Evolutionary conservation across 352 stramenopile genomes (phyloP).

Genomic region (Pythium folliculosum): DNA sequence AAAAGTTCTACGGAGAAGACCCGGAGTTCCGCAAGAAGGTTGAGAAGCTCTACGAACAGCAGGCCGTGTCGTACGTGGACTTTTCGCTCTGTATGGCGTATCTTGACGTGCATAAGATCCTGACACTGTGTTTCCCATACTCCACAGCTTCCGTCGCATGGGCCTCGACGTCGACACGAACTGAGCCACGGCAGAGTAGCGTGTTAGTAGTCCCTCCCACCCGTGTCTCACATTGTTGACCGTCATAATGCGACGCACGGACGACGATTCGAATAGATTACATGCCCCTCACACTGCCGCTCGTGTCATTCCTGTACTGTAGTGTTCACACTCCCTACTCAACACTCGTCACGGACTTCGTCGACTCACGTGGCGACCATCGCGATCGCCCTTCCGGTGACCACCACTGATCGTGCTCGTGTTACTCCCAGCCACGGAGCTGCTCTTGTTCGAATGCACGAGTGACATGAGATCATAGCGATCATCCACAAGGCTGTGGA

Average conservation of each 20-base stretch:
- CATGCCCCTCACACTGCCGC: slow-evolving; percentile 10
- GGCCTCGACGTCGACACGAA: slow-evolving; percentile 57
- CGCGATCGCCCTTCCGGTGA: slow-evolving; percentile 29
- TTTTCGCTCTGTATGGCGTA: background rate
- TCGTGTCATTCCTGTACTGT: slow-evolving; percentile 1
- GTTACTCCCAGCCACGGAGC: background rate
- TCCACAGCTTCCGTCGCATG: slow-evolving; percentile 65
- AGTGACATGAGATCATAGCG: slow-evolving; percentile 89
- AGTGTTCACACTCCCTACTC: background rate
- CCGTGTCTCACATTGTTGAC: slow-evolving; percentile 5
- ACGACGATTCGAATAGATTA: slow-evolving; percentile 26
- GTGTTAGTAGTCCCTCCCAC: background rate
- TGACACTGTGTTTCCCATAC: background rate
- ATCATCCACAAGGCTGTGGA: slow-evolving; percentile 85
- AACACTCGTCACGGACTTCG: slow-evolving; percentile 18
- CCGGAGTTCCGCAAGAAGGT: slow-evolving; percentile 69
- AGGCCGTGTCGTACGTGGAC: slow-evolving; percentile 63
- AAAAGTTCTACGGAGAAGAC: slow-evolving; percentile 68
- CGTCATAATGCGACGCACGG: slow-evolving; percentile 2
- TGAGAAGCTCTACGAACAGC: slow-evolving; percentile 66
- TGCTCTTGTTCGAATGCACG: slow-evolving; percentile 43
- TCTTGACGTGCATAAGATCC: background rate
- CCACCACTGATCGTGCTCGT: slow-evolving; percentile 2
- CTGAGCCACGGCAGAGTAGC: slow-evolving; percentile 4
- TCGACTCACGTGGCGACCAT: slow-evolving; percentile 23